Conservation (phyloP, 1,284 basidiomycete genomes). For the Tremellales sp. region DNA sequence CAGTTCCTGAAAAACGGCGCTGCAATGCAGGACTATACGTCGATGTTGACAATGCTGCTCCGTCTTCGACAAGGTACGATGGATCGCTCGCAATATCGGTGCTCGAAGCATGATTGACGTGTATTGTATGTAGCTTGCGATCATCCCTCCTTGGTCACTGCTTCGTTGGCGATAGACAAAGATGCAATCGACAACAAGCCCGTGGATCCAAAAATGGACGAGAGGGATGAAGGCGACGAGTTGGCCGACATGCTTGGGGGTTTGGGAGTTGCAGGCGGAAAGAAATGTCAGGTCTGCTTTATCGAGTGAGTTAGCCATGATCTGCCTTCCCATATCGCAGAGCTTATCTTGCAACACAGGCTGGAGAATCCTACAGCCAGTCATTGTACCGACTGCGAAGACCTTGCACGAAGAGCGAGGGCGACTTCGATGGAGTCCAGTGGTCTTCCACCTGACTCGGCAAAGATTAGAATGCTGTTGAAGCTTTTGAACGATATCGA, state of each 20-base stretch:
- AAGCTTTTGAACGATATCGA: constrained; percentile 67
- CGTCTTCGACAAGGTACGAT: constrained; percentile 77
- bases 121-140: constrained; percentile 64
- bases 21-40: constrained; percentile 68
- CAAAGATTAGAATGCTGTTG: constrained; percentile 85
- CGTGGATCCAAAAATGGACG: constrained; percentile 51
- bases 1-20: constrained; percentile 57
- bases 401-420: constrained; percentile 15
- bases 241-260: constrained; percentile 71
- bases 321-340: not conserved
- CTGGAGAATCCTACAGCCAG: constrained; percentile 28
- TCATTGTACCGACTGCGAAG: constrained; percentile 59
- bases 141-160: constrained; percentile 75
- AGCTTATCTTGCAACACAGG: not conserved
- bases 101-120: not conserved
- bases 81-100: not conserved
- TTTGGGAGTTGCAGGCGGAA: constrained; percentile 58
- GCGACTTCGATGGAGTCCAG: constrained; percentile 15
- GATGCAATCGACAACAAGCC: constrained; percentile 67
- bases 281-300: constrained; percentile 73
- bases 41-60: constrained; percentile 77
- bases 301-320: constrained; percentile 54
- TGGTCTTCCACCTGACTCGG: constrained; percentile 61
- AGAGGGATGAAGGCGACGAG: constrained; percentile 65
- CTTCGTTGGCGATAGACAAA: constrained; percentile 65